phyloP scores from a whole-genome alignment of 805 yeast species.

The Suhomyces sp. region DNA sequence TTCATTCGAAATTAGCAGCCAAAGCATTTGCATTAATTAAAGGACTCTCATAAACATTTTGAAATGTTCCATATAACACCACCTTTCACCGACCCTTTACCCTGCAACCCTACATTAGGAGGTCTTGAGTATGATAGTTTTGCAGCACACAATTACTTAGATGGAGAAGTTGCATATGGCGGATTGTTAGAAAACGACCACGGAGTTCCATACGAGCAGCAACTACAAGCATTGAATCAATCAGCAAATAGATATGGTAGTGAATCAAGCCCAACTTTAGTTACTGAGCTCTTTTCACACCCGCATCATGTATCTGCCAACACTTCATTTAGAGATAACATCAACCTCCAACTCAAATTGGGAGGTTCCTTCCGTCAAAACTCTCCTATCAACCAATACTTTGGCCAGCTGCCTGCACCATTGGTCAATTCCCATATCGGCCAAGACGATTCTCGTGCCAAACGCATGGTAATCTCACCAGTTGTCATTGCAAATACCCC shows the following conservation, averaged over 20 bases:
- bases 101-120: neutral
- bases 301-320: neutral
- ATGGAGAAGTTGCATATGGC: neutral
- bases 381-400: slow-evolving; percentile 1
- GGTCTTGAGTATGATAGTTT: neutral
- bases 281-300: neutral
- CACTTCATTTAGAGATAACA: slow-evolving; percentile 3
- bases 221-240: neutral
- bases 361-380: slow-evolving; percentile 1
- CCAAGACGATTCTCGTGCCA: neutral
- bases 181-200: neutral
- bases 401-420: neutral
- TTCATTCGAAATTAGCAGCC: neutral
- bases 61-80: neutral
- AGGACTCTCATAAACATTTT: neutral
- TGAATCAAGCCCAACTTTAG: neutral
- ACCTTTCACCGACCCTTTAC: neutral
- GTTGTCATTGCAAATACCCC: slow-evolving; percentile 1
- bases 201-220: neutral
- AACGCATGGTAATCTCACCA: slow-evolving; percentile 1
- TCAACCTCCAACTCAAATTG: slow-evolving; percentile 7
- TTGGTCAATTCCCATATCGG: neutral
- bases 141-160: neutral
- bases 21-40: neutral
- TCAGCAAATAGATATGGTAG: neutral